phyloP scores from a whole-genome alignment of 768 basidiomycete genomes.

The Termitomyces sp. region DNA sequence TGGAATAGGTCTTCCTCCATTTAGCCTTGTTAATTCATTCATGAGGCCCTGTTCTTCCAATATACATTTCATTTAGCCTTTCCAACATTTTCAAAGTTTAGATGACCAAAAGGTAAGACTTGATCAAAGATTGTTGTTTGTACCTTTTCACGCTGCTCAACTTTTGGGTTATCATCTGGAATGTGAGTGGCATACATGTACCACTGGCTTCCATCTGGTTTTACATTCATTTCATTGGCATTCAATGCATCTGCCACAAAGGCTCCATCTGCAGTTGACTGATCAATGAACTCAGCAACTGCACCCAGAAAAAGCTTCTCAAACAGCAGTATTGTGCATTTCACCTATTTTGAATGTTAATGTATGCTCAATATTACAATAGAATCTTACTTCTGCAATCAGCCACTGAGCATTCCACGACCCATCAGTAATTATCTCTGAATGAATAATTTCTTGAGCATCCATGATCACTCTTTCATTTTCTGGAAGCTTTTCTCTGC shows the following conservation, averaged over 20 bases:
- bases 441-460: conserved; percentile 19
- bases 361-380: not conserved
- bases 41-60: conserved; percentile 7
- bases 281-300: conserved; percentile 12
- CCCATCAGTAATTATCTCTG: conserved; percentile 17
- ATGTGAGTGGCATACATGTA: not conserved
- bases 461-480: conserved; percentile 3
- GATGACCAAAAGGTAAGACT: not conserved
- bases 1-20: conserved; percentile 6
- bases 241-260: conserved; percentile 15
- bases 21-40: conserved; percentile 3
- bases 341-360: not conserved
- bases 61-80: conserved; percentile 10
- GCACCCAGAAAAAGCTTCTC: conserved; percentile 11
- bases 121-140: conserved; percentile 9
- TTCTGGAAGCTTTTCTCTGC: not conserved
- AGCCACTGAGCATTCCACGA: conserved; percentile 19
- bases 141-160: not conserved
- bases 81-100: conserved; percentile 8
- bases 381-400: conserved; percentile 12
- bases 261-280: conserved; percentile 18
- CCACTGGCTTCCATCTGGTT: not conserved
- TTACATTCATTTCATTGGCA: conserved; percentile 19
- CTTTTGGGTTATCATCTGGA: not conserved
- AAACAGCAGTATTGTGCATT: conserved; percentile 8